Percentiles rank a stretch among this genome's conserved stretches.
These are phyloP conservation scores for Dryas integrifolia DNA, from an alignment of 331 rosid genomes.

Conservation along the genomic window DNA sequence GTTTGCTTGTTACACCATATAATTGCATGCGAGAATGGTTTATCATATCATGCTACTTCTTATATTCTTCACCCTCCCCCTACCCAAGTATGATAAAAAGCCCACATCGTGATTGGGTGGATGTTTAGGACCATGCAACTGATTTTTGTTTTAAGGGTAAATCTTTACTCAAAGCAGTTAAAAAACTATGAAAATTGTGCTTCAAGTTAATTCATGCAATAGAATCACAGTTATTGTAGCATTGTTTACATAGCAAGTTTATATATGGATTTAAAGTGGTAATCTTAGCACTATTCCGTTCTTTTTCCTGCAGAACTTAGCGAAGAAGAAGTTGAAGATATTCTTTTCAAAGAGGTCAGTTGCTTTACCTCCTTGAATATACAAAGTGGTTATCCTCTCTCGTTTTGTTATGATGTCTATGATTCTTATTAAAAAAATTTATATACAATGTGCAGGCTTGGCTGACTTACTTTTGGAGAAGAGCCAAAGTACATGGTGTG, in stretches of 20 bases:
- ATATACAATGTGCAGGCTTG: conserved; percentile 44
- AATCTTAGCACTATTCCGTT: conserved; percentile 9
- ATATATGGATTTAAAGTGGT: not conserved
- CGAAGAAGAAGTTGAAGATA: conserved; percentile 83
- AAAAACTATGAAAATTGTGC: not conserved
- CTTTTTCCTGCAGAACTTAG: conserved; percentile 64
- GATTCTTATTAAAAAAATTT: not conserved
- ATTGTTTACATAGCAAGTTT: not conserved
- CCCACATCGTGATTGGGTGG: not conserved
- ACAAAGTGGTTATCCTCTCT: not conserved
- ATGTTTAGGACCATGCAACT: not conserved
- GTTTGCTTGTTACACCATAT: not conserved
- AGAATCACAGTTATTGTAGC: not conserved
- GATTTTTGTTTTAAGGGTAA: not conserved
- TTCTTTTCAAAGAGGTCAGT: conserved; percentile 82
- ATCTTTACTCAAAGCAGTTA: not conserved
- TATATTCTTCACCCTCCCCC: not conserved
- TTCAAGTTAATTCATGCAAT: not conserved
- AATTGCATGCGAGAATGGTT: not conserved
- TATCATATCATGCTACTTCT: not conserved
- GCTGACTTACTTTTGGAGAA: conserved; percentile 77
- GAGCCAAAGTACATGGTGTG: conserved; percentile 82
- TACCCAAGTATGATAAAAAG: not conserved
- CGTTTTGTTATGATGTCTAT: conserved; percentile 9
- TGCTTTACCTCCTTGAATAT: conserved; percentile 10